A percentile compares a stretch with the other conserved stretches of the same genome.
Conservation (phyloP, 805 yeast species). For the Metschnikowia aberdeeniae region DNA sequence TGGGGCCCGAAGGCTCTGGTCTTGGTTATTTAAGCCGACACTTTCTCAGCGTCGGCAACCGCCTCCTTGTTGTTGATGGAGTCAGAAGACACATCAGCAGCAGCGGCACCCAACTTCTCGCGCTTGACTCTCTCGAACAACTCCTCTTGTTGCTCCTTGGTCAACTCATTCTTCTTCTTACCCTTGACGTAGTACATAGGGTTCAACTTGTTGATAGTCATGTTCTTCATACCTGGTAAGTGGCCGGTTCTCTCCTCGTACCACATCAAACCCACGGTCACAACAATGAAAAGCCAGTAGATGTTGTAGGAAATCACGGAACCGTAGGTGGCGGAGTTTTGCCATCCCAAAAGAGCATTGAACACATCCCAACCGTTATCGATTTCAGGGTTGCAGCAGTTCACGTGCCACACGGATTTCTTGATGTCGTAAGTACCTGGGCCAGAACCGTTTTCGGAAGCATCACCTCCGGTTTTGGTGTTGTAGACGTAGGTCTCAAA, state of each 20-base stretch:
- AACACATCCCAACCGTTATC: slow-evolving; percentile 97
- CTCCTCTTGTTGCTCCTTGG: slow-evolving; percentile 47
- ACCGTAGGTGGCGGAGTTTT: slow-evolving; percentile 90
- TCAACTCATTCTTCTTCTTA: slow-evolving; percentile 58
- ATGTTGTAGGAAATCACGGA: slow-evolving; percentile 83
- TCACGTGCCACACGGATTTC: slow-evolving; percentile 88
- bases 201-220: slow-evolving; percentile 49
- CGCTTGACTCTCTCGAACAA: slow-evolving; percentile 40
- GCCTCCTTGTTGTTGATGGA: slow-evolving; percentile 8
- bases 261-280: slow-evolving; percentile 55
- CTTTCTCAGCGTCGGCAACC: slow-evolving; percentile 3
- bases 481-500: slow-evolving; percentile 69
- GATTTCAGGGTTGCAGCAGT: slow-evolving; percentile 91
- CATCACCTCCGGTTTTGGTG: slow-evolving; percentile 83
- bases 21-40: background rate
- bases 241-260: slow-evolving; percentile 83
- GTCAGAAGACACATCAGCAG: slow-evolving; percentile 5
- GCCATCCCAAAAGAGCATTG: slow-evolving; percentile 94
- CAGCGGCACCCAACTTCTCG: slow-evolving; percentile 14
- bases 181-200: slow-evolving; percentile 71
- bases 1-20: slow-evolving; percentile 1
- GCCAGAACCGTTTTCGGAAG: slow-evolving; percentile 86
- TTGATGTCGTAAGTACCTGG: slow-evolving; percentile 88
- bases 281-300: slow-evolving; percentile 74
- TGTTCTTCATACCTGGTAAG: slow-evolving; percentile 58